Evolutionary conservation across 148 eudicot genomes (phyloP).

Genomic region (Pouteria glomerata): DNA sequence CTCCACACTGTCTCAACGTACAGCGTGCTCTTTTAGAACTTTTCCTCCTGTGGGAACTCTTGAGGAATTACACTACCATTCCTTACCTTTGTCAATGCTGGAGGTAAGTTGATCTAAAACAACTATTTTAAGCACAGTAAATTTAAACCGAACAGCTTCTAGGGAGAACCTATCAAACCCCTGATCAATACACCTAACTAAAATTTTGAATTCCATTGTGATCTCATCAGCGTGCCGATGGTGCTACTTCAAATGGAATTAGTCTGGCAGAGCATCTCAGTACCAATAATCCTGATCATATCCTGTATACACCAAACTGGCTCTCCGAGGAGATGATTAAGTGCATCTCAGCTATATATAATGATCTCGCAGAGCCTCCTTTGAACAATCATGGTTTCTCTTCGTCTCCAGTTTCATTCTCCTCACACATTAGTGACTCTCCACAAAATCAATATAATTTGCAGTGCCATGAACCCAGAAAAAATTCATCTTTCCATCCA

Average conservation of each 20-base stretch:
- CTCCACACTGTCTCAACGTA: constrained; percentile 67
- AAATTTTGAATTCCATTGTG: neutral
- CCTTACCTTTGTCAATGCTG: constrained; percentile 60
- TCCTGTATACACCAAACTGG: constrained; percentile 53
- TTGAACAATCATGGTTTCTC: constrained; percentile 23
- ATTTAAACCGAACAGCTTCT: neutral
- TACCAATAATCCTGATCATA: constrained; percentile 35
- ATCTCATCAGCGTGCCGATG: constrained; percentile 32
- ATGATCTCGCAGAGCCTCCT: constrained; percentile 50
- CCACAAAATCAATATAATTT: constrained; percentile 24
- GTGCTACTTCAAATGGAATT: constrained; percentile 24
- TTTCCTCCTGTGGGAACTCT: constrained; percentile 29
- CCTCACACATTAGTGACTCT: constrained; percentile 35
- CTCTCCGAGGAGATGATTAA: constrained; percentile 80
- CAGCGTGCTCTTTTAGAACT: constrained; percentile 30
- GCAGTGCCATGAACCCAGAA: constrained; percentile 38
- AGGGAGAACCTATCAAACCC: neutral
- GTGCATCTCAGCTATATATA: constrained; percentile 57
- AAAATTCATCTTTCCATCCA: constrained; percentile 26
- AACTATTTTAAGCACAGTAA: neutral
- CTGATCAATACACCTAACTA: neutral
- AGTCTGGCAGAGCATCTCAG: constrained; percentile 64
- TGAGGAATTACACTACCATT: constrained; percentile 50
- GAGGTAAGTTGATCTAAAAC: constrained; percentile 38
- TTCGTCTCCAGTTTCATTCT: constrained; percentile 42